Evolutionary conservation across 352 stramenopile species (phyloP).

Genomic region (Pythium folliculosum): DNA sequence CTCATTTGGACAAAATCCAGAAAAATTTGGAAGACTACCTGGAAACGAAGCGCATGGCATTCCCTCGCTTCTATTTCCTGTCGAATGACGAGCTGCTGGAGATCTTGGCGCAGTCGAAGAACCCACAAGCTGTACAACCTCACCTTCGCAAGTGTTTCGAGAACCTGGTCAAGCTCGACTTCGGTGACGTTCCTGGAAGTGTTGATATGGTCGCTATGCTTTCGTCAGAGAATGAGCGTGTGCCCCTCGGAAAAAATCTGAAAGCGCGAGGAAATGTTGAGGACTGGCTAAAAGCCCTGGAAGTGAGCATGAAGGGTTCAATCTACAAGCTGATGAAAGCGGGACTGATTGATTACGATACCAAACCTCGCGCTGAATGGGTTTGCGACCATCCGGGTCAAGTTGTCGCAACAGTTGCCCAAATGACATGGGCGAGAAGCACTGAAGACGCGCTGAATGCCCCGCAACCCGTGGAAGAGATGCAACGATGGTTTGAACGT

Average conservation of each 20-base stretch:
- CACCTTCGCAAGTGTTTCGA: slow-evolving; percentile 96
- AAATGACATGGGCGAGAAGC: slow-evolving; percentile 92
- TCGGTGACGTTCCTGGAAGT: slow-evolving; percentile 71
- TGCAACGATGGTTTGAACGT: slow-evolving; percentile 72
- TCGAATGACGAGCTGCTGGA: slow-evolving; percentile 95
- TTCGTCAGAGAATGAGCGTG: slow-evolving; percentile 87
- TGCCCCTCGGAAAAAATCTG: slow-evolving; percentile 91
- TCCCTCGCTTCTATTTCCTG: slow-evolving; percentile 95
- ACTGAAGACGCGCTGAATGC: slow-evolving; percentile 82
- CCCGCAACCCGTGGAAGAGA: slow-evolving; percentile 41
- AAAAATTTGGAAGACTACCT: slow-evolving; percentile 93
- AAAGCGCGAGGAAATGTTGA: slow-evolving; percentile 90
- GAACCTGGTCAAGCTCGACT: slow-evolving; percentile 81
- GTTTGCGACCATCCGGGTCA: slow-evolving; percentile 91
- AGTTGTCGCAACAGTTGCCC: slow-evolving; percentile 91
- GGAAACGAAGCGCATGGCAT: slow-evolving; percentile 92
- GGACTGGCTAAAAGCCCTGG: slow-evolving; percentile 87
- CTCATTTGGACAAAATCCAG: slow-evolving; percentile 89
- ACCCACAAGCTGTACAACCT: slow-evolving; percentile 92
- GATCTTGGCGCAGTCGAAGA: slow-evolving; percentile 94
- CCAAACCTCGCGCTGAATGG: slow-evolving; percentile 79
- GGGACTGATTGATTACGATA: slow-evolving; percentile 91
- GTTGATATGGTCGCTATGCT: slow-evolving; percentile 95
- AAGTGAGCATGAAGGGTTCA: slow-evolving; percentile 90
- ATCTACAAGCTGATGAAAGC: slow-evolving; percentile 94